These are phyloP conservation scores for Osmanthus fragrans DNA, from an alignment of 257 asterid species.

Conservation along the genomic window DNA sequence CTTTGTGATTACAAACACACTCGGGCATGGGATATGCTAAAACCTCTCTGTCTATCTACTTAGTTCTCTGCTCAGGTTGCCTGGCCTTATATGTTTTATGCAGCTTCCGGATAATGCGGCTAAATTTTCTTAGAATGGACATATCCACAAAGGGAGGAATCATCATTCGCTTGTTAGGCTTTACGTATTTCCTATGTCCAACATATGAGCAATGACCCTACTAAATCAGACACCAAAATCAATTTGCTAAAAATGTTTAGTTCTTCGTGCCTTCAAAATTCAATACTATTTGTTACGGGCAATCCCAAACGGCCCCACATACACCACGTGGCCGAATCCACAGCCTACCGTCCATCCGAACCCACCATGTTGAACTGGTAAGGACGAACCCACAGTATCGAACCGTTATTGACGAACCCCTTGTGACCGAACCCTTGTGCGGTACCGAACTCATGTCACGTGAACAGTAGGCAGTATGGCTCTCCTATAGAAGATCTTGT, in stretches of 20 bases:
- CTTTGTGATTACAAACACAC: slow-evolving; percentile 48
- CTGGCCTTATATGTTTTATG: slow-evolving; percentile 48
- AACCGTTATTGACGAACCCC: too few species aligned
- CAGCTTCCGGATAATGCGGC: slow-evolving; percentile 36
- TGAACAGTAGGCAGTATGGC: too few species aligned
- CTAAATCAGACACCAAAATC: neutral
- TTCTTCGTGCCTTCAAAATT: too few species aligned
- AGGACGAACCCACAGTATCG: too few species aligned
- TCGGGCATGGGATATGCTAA: slow-evolving; percentile 68
- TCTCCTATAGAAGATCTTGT: too few species aligned
- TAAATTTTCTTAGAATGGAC: slow-evolving; percentile 42
- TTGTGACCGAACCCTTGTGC: too few species aligned
- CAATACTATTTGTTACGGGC: too few species aligned
- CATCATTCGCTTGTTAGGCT: slow-evolving; percentile 67
- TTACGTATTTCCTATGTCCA: slow-evolving; percentile 55
- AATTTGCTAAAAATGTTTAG: neutral
- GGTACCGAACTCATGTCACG: too few species aligned
- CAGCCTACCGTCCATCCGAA: too few species aligned
- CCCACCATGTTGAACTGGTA: too few species aligned
- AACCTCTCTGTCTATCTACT: slow-evolving; percentile 42
- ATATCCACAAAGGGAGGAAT: slow-evolving; percentile 41
- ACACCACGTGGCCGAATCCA: too few species aligned
- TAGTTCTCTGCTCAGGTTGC: slow-evolving; percentile 44
- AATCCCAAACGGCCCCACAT: too few species aligned
- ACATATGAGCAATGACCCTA: slow-evolving; percentile 66